These are phyloP conservation scores for Aspergillus fumigatus DNA, from an alignment of 2,329 filamentous ascomycete species.

Conservation along the genomic window DNA sequence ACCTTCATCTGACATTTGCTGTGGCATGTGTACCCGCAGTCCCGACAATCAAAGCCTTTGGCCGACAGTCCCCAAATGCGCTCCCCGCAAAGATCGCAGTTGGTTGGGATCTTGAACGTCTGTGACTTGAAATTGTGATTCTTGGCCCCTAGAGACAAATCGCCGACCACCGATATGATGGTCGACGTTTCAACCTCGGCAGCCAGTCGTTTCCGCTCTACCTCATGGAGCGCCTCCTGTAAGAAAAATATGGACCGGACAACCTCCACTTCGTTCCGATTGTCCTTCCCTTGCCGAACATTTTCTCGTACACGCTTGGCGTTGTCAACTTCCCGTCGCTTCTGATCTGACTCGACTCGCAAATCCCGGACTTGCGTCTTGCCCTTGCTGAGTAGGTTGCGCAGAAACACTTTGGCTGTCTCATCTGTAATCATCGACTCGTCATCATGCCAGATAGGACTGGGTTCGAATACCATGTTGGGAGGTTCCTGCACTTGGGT, in stretches of 20 bases:
- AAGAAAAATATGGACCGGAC: constrained; percentile 77
- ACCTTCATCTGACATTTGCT: constrained; percentile 99
- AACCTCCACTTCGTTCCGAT: constrained; percentile 81
- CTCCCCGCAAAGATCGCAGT: constrained; percentile 94
- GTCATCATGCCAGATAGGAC: constrained; percentile 95
- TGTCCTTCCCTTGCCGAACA: constrained; percentile 78
- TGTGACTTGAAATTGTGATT: constrained; percentile 99
- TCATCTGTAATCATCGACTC: constrained; percentile 82
- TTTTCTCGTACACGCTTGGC: constrained; percentile 68
- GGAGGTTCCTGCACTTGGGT: constrained; percentile 75
- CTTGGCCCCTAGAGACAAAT: constrained; percentile 85
- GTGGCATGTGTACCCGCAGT: constrained; percentile 97
- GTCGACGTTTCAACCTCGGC: constrained; percentile 91
- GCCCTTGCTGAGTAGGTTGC: constrained; percentile 87
- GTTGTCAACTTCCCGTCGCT: constrained; percentile 76
- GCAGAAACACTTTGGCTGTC: constrained; percentile 78
- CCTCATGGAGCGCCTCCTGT: constrained; percentile 78
- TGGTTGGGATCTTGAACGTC: constrained; percentile 98
- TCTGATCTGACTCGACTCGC: constrained; percentile 78
- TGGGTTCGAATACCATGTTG: constrained; percentile 85
- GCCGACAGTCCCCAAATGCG: constrained; percentile 95
- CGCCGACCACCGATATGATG: constrained; percentile 85
- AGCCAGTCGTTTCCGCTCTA: constrained; percentile 77
- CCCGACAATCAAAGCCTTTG: constrained; percentile 92
- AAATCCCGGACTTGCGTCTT: constrained; percentile 78